Evolutionary conservation across 345 rosid species (phyloP).

Genomic region (Mallotus nudiflorus): DNA sequence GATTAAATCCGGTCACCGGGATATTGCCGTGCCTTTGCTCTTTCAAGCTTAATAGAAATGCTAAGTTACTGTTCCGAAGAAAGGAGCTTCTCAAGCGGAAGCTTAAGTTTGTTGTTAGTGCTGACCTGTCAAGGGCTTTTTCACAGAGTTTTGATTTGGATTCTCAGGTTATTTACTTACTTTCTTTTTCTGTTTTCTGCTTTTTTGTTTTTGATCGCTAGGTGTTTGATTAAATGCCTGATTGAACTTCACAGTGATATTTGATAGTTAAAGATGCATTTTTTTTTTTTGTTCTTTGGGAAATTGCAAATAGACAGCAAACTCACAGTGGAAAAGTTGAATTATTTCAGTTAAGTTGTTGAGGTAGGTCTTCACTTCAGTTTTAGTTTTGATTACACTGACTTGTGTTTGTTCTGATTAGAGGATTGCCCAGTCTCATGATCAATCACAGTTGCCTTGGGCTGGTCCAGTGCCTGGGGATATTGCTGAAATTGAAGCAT

Average conservation of each 20-base stretch:
- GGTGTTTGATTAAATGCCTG: constrained; percentile 27
- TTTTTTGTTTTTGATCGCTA: background rate
- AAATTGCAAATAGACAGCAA: too few species aligned
- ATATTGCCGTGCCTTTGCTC: constrained; percentile 33
- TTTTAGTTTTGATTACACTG: constrained; percentile 18
- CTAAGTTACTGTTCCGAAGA: constrained; percentile 25
- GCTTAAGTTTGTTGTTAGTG: constrained; percentile 48
- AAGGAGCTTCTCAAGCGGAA: constrained; percentile 39
- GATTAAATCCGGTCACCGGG: constrained; percentile 50
- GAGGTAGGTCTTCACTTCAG: background rate
- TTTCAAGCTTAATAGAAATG: constrained; percentile 25
- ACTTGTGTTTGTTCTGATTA: constrained; percentile 31
- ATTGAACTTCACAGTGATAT: constrained; percentile 6
- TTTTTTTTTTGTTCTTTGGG: too few species aligned
- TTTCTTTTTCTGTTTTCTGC: background rate
- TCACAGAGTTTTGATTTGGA: constrained; percentile 61
- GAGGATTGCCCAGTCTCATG: constrained; percentile 52
- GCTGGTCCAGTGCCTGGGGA: constrained; percentile 95
- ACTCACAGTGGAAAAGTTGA: too few species aligned
- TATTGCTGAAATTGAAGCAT: constrained; percentile 95
- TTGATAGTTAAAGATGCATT: too few species aligned
- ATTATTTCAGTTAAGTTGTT: too few species aligned
- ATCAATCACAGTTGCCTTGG: constrained; percentile 73
- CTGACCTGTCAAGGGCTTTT: constrained; percentile 62
- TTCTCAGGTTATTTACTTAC: constrained; percentile 56